Conservation (phyloP, 139 green algal species). For the Chara braunii region DNA sequence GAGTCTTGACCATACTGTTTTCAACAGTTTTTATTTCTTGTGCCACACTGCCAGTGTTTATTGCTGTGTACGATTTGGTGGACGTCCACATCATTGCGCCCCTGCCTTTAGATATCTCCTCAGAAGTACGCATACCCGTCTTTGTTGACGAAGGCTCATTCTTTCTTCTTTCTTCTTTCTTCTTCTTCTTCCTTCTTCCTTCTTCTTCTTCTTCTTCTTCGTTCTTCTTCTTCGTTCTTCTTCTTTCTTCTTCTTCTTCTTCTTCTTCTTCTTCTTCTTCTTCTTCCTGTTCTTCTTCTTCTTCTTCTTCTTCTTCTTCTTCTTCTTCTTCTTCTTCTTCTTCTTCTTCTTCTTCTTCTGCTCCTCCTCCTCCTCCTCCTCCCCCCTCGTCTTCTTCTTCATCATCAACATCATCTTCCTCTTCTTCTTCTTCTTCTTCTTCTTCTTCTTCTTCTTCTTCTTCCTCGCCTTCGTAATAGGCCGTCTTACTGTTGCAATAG, state of each 20-base stretch:
- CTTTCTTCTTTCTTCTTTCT: slow-evolving; percentile 7
- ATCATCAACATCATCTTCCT: slow-evolving; percentile 1
- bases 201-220: background rate
- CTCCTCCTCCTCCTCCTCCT: background rate
- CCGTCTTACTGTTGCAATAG: too few species aligned
- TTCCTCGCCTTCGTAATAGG: slow-evolving; percentile 2
- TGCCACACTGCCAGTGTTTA: background rate
- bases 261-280: background rate
- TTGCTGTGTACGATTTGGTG: background rate
- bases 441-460: slow-evolving; percentile 9
- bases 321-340: background rate
- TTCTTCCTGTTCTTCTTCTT: background rate
- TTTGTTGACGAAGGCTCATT: background rate
- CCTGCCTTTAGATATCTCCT: background rate
- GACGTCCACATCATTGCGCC: background rate
- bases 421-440: slow-evolving; percentile 7
- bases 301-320: background rate
- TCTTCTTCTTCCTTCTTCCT: background rate
- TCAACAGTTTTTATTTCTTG: background rate
- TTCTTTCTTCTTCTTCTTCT: background rate
- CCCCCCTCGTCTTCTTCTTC: slow-evolving; percentile 13
- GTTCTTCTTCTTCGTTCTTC: background rate
- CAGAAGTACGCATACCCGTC: background rate
- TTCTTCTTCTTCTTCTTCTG: slow-evolving; percentile 2
- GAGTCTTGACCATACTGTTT: background rate